phyloP scores from a whole-genome alignment of 2,329 filamentous ascomycete species.

The Orbilia quercus region DNA sequence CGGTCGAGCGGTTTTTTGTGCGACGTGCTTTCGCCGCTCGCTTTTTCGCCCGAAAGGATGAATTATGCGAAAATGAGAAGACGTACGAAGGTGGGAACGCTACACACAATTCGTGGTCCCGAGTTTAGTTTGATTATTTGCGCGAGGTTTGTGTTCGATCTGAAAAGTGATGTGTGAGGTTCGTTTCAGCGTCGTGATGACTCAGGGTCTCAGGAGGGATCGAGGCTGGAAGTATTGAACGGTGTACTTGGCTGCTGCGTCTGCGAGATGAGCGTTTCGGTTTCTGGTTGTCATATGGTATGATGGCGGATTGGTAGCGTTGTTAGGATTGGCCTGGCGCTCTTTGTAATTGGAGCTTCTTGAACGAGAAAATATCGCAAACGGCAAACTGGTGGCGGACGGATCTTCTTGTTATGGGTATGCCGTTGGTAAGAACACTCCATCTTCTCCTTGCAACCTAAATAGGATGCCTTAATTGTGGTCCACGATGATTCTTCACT shows the following conservation, averaged over 20 bases:
- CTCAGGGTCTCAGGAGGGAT: constrained; percentile 19
- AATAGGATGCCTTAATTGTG: constrained; percentile 31
- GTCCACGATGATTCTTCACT: constrained; percentile 22
- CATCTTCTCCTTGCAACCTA: constrained; percentile 31
- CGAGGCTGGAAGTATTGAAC: constrained; percentile 41
- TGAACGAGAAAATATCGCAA: constrained; percentile 8
- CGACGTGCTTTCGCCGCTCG: constrained; percentile 55
- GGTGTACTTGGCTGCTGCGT: constrained; percentile 40
- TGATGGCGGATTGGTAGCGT: constrained; percentile 22
- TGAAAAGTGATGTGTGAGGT: constrained; percentile 30
- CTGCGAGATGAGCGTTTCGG: constrained; percentile 33
- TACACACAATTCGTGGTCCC: constrained; percentile 40
- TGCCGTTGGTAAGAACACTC: constrained; percentile 48
- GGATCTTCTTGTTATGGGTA: background rate
- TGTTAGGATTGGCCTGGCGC: constrained; percentile 20
- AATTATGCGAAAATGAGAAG: constrained; percentile 49
- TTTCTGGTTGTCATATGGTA: constrained; percentile 32
- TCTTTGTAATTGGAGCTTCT: constrained; percentile 22
- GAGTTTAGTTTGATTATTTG: constrained; percentile 37
- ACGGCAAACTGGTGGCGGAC: constrained; percentile 34
- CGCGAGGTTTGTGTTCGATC: constrained; percentile 14
- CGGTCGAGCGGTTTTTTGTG: constrained; percentile 47
- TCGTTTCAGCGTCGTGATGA: constrained; percentile 34
- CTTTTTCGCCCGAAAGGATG: constrained; percentile 12
- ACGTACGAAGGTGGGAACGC: constrained; percentile 50